Evolutionary conservation across 2,329 filamentous ascomycete species (phyloP).

Genomic region (Fusarium floridanum): DNA sequence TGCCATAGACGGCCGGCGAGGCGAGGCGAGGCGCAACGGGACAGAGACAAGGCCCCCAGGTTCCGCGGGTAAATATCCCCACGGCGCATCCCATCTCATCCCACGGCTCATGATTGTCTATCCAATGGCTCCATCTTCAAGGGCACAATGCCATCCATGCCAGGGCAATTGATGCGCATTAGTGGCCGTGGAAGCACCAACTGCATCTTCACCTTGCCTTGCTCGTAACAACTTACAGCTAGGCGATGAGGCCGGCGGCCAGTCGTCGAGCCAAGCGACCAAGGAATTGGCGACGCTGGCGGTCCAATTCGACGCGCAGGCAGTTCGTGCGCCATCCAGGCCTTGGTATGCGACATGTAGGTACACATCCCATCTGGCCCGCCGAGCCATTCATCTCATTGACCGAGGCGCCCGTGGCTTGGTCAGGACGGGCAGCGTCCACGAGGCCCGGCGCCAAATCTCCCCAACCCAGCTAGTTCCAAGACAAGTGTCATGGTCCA

Average conservation of each 20-base stretch:
- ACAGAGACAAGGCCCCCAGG: conserved; percentile 19
- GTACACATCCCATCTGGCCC: conserved; percentile 33
- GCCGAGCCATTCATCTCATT: conserved; percentile 25
- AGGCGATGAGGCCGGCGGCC: conserved; percentile 21
- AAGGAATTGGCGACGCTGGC: conserved; percentile 23
- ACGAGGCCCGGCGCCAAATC: conserved; percentile 43
- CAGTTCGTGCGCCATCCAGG: conserved; percentile 31
- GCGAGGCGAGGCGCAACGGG: conserved; percentile 19
- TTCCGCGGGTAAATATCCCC: conserved; percentile 21
- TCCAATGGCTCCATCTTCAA: conserved; percentile 14
- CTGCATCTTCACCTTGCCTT: conserved; percentile 24
- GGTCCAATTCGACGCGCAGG: background rate
- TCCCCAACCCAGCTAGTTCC: conserved; percentile 37
- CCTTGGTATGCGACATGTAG: conserved; percentile 40
- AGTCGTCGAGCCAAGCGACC: conserved; percentile 5
- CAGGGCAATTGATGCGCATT: conserved; percentile 39
- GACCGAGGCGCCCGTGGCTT: conserved; percentile 40
- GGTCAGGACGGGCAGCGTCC: conserved; percentile 39
- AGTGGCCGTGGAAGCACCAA: conserved; percentile 34
- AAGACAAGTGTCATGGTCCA: conserved; percentile 25
- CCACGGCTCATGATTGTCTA: conserved; percentile 6
- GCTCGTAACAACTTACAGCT: conserved; percentile 14
- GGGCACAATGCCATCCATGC: conserved; percentile 9
- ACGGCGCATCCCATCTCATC: conserved; percentile 18
- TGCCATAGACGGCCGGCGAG: conserved; percentile 4